Evolutionary conservation across 2,329 filamentous ascomycete species (phyloP), one percentile per base, ranked within the genome.

Genomic region (Alternaria burnsii): DNA sequence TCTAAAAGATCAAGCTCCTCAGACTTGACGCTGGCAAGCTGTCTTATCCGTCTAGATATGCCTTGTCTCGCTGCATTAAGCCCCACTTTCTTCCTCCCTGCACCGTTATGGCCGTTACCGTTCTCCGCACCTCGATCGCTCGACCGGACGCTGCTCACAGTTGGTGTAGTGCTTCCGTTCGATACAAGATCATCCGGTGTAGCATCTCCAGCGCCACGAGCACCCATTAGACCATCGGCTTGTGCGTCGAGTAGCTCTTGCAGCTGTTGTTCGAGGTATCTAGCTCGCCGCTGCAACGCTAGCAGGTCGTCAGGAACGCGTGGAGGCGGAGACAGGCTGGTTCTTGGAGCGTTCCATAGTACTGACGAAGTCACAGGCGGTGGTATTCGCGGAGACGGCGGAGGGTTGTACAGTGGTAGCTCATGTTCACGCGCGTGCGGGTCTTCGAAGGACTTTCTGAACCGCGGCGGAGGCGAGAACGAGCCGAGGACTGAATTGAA

Each of bases 1-100:
- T 85, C 82, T 1, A 93, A 79, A 24, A 88, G 81, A 0, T 83
- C 81, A n/a, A 88, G 82, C 77, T 93, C 90, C 58, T 93, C 89
- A 4, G 82, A 81, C 72, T 92, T 92, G 26, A 94, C 79, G 9
- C 84, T 83, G 0, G 86, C 87, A 5, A 94, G 79, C 54, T 88
- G 86, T 3, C 83, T 80, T 75, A 94, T 90, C 50, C 86, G 84
- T 51, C 82, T 84, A 16, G 86, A 83, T 8, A 94, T 84, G 0
- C 88, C 89, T 28, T 84, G 82, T n/a, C 91, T 84, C 1, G 90
- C 89, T 18, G 85, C 84, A 28, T 83, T 83, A 14, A 93, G 81
- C 0, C 88, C 85, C 9, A 86, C 74, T 36, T 83, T 86, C 56
- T 82, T 82, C 88, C 46, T 89, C 79, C 63, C 55, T 9, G 59